phyloP scores from a whole-genome alignment of 192 early-diverging fungal genomes.

The Nowakowskiella sp. region DNA sequence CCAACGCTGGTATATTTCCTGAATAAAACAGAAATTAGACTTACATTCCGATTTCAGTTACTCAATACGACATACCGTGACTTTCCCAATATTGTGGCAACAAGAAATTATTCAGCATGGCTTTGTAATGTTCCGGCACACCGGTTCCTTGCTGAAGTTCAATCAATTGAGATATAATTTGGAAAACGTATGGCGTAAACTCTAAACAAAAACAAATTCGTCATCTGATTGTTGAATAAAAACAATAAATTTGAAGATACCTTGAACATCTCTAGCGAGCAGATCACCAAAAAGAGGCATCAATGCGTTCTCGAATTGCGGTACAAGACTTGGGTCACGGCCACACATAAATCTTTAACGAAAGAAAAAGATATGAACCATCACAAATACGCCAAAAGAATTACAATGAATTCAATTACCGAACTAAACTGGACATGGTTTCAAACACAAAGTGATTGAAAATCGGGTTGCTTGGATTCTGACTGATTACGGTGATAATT shows the following conservation, averaged over 20 bases:
- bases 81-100: conserved; percentile 81
- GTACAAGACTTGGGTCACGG: conserved; percentile 55
- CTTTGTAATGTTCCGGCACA: conserved; percentile 66
- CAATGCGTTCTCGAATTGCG: conserved; percentile 75
- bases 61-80: conserved; percentile 40
- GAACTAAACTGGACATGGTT: conserved; percentile 75
- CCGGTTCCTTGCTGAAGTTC: conserved; percentile 57
- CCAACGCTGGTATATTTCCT: conserved; percentile 92
- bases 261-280: conserved; percentile 68
- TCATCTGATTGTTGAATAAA: too few species aligned
- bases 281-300: conserved; percentile 88
- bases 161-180: conserved; percentile 84
- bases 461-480: conserved; percentile 93
- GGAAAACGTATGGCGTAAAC: conserved; percentile 96
- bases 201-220: conserved; percentile 53
- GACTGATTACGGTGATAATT: conserved; percentile 74
- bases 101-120: conserved; percentile 68
- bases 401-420: conserved; percentile 17
- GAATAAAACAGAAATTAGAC: neutral
- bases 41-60: neutral
- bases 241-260: too few species aligned
- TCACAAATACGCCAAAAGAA: conserved; percentile 11
- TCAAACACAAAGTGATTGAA: conserved; percentile 99
- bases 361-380: neutral
- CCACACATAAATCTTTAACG: conserved; percentile 67